Base-by-base conservation (phyloP, 371 early-diverging fungal genomes). In the Mucor piriformis region DNA sequence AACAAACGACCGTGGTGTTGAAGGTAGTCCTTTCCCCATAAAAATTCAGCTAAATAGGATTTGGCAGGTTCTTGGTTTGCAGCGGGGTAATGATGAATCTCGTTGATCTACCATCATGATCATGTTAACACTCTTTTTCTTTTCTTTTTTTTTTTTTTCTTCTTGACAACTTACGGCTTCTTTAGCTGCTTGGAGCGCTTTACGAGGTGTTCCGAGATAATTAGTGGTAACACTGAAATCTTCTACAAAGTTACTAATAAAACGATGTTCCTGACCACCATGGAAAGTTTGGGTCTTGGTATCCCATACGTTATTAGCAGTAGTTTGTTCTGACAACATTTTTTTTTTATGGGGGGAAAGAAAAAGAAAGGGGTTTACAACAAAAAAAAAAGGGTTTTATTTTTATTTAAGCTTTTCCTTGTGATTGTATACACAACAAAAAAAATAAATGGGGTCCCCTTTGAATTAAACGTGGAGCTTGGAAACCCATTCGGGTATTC, bases 151-250 rank as follows among this genome's bases (percentile, higher is more conserved):
- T 15, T 16, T 20, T 18, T 42, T 37, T 13, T 37, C n/a, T 10
- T 37, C n/a, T 18, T 42, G 6, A 16, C 6, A 42, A 81, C 85
- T 71, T 81, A 89, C 87, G 8, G 90, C 87, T 59, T 86, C 84
- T 27, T 77, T 71, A 15, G 91, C 90, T 40, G 92, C 93, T 21
- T 83, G 72, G 50, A 89, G 67, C 23, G 91, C 93, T 25, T 73
- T 72, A 52, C 69, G 66, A 21, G 93, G 93, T 44, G 92, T 92
- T 27, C 93, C 93, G 37, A 92, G 81, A 46, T 83, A 85, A 67
- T 93, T 93, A 33, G 93, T 93, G 7, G 93, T 92, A 15, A 93
- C 93, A 57, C 90, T 89, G 52, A 92, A 93, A 67, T 93, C 93
- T 58, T 93, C 93, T 55, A 91, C 79, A 79, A 93, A 93, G 69